Conservation (phyloP, 2,329 filamentous ascomycete genomes). For the Alternaria triticimaculans region DNA sequence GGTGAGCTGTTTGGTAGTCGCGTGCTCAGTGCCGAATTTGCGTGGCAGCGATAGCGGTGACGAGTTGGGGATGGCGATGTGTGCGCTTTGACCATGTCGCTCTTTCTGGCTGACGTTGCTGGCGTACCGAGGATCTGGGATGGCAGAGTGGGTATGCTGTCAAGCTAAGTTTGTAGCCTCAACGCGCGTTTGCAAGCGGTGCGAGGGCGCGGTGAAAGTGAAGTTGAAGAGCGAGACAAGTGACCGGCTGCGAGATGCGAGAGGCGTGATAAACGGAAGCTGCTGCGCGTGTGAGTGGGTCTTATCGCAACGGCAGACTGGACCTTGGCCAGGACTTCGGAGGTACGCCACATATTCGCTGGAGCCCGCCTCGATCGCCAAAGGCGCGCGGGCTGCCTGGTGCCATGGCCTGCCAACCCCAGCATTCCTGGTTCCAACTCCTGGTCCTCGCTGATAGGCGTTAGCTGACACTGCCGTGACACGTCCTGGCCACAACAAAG, state of each 20-base stretch:
- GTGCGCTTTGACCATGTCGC: slow-evolving; percentile 48
- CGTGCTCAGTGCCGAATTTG: slow-evolving; percentile 35
- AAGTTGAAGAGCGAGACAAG: slow-evolving; percentile 16
- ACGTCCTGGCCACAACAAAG: slow-evolving; percentile 2
- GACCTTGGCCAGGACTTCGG: slow-evolving; percentile 20
- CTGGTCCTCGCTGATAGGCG: slow-evolving; percentile 18
- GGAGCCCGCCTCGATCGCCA: slow-evolving; percentile 21
- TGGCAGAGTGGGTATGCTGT: slow-evolving; percentile 26
- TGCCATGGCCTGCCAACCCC: slow-evolving; percentile 25
- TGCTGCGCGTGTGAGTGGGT: slow-evolving; percentile 19
- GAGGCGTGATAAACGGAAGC: slow-evolving; percentile 18
- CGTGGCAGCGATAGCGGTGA: slow-evolving; percentile 27
- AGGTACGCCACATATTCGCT: slow-evolving; percentile 20
- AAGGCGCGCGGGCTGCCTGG: slow-evolving; percentile 20
- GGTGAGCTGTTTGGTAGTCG: slow-evolving; percentile 44
- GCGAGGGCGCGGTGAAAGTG: background rate
- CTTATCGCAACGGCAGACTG: slow-evolving; percentile 33
- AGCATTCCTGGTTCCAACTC: slow-evolving; percentile 13
- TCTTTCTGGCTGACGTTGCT: slow-evolving; percentile 29
- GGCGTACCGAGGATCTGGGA: slow-evolving; percentile 38
- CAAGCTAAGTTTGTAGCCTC: slow-evolving; percentile 4
- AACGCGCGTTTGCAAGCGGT: background rate
- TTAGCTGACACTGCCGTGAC: background rate
- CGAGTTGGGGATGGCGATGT: slow-evolving; percentile 22
- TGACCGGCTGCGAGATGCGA: slow-evolving; percentile 8